phyloP scores from a whole-genome alignment of 495 filamentous ascomycete genomes.

The Neohortaea acidophila region DNA sequence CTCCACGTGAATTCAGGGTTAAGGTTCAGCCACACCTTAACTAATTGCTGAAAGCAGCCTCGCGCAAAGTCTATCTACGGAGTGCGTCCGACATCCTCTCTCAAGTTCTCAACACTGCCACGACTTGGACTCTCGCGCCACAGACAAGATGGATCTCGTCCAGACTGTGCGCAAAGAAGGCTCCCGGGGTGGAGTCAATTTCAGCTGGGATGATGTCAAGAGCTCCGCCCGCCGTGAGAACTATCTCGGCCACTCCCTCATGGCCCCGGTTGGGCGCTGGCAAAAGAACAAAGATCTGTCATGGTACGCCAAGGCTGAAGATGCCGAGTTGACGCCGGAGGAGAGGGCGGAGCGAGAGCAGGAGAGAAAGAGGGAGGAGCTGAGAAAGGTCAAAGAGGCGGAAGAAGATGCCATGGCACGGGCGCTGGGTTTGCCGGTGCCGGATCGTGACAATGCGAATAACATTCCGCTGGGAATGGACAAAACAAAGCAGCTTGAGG shows the following conservation, averaged over 20 bases:
- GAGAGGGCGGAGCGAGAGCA: constrained; percentile 36
- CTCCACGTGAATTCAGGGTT: too few relatives aligned
- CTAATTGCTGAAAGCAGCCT: too few relatives aligned
- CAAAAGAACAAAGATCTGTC: constrained; percentile 70
- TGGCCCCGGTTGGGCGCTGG: constrained; percentile 93
- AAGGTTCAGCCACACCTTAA: too few relatives aligned
- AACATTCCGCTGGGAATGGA: constrained; percentile 21
- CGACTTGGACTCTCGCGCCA: too few relatives aligned
- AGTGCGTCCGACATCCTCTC: too few relatives aligned
- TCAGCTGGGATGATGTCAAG: constrained; percentile 92
- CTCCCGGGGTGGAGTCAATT: constrained; percentile 80
- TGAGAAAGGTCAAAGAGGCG: constrained; percentile 69
- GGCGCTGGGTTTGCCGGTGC: constrained; percentile 65
- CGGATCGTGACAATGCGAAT: constrained; percentile 26
- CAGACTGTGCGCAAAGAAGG: constrained; percentile 85
- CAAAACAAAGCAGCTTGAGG: constrained; percentile 18
- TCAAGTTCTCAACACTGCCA: too few relatives aligned
- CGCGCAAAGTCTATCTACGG: too few relatives aligned
- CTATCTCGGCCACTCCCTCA: constrained; percentile 90
- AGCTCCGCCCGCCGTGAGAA: constrained; percentile 80
- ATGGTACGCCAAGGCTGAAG: constrained; percentile 75
- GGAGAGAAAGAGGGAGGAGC: constrained; percentile 51
- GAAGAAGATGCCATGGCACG: constrained; percentile 78
- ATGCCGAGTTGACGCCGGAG: constrained; percentile 44
- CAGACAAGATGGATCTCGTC: constrained; percentile 74